phyloP scores from a whole-genome alignment of 305 asterid genomes.

The Petunia hybrid region DNA sequence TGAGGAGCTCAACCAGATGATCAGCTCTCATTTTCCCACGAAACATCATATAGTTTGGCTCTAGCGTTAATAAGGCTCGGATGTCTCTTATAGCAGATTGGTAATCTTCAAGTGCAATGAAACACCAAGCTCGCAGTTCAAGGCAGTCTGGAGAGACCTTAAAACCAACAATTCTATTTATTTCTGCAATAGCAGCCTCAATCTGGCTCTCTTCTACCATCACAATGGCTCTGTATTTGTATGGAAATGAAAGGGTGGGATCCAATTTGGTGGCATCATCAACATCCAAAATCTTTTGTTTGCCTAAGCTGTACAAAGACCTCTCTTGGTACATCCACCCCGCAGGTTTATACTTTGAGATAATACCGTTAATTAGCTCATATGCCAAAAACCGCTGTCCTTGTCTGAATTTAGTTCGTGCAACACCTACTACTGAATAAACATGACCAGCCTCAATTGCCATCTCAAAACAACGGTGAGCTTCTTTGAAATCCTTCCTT shows the following conservation, averaged over 20 bases:
- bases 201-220: constrained; percentile 47
- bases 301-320: constrained; percentile 59
- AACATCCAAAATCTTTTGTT: constrained; percentile 52
- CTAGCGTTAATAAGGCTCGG: constrained; percentile 55
- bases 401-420: constrained; percentile 59
- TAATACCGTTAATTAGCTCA: constrained; percentile 51
- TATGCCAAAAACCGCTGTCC: constrained; percentile 54
- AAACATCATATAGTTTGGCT: constrained; percentile 54
- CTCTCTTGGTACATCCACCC: constrained; percentile 77
- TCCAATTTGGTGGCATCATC: constrained; percentile 55
- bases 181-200: constrained; percentile 49
- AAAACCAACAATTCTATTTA: constrained; percentile 50
- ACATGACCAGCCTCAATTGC: constrained; percentile 57
- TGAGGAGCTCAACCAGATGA: constrained; percentile 50
- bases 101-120: constrained; percentile 51
- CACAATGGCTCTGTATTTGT: constrained; percentile 52
- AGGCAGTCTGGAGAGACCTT: constrained; percentile 57
- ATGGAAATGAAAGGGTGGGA: constrained; percentile 54
- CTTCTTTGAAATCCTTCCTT: constrained; percentile 54
- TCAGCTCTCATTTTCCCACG: constrained; percentile 54
- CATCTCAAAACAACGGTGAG: constrained; percentile 57
- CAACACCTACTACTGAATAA: constrained; percentile 65
- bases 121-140: constrained; percentile 56
- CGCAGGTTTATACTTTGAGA: constrained; percentile 46
- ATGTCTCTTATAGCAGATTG: constrained; percentile 53